Evolutionary conservation across 169 alveolate genomes (phyloP), one percentile per base, ranked within the genome.

Genomic region (Blepharisma undulans): DNA sequence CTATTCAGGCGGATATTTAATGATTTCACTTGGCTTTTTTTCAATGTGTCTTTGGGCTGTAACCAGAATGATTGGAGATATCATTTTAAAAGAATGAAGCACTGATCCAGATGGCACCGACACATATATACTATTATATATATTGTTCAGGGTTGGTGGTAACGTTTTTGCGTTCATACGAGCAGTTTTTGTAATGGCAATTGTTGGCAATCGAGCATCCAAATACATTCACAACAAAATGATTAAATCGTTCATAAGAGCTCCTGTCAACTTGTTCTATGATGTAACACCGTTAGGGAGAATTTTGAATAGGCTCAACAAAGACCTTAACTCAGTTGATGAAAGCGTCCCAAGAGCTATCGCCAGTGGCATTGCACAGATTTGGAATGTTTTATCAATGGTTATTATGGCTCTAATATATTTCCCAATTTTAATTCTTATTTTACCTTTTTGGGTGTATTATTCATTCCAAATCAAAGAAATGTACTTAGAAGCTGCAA

Each of bases 261-360:
- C 92, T 6, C 71, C 88, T 22, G 36, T 88, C 22, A 89, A 92
- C 71, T 78, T 92, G 4, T 96, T 90, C 91, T 96, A 93, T 89
- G 99, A 97, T 86, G 93, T 95, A 14, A 95, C 97, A 32, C 98
- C 99, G 34, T 93, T 93, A 60, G 99, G 99, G 29, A 94, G 94
- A 76, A 94, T 96, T 14, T 76, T 96, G 34, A 95, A 92, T 80
- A 89, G 97, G 66, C 92, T 95, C 72, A 93, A 97, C 0, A 96
- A 93, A 71, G 98, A 97, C 90, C 79, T 94, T 12, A 66, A 88
- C 2, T 77, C 84, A 33, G 29, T 93, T 22, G 95, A 93, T 76
- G 88, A 76, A 36, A 22, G 85, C 29, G 76, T 93, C 16, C 89
- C 93, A 27, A 66, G 86, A 10, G 86, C 79, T 33, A 61, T 76